Conservation (phyloP, 192 early-diverging fungal genomes). For the Coemansia erecta region DNA sequence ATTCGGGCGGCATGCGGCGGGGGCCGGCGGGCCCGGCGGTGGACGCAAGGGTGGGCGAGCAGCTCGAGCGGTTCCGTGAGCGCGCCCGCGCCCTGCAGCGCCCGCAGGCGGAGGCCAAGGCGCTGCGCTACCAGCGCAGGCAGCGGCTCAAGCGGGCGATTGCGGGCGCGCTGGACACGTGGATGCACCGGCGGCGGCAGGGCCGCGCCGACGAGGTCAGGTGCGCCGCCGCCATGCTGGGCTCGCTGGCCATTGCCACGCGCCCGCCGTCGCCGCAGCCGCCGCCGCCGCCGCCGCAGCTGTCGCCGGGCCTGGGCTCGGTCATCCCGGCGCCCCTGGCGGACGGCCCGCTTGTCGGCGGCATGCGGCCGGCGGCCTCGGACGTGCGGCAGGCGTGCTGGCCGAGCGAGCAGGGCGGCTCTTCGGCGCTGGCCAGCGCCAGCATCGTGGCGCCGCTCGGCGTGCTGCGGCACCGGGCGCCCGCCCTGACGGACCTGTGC, state of each 20-base stretch:
- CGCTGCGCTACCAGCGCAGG: conserved; percentile 33
- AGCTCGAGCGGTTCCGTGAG: conserved; percentile 14
- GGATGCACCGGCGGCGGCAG: conserved; percentile 16
- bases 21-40: too few relatives aligned
- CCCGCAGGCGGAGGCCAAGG: conserved; percentile 19
- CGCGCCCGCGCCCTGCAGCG: conserved; percentile 22
- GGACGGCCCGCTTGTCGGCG: background rate
- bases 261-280: conserved; percentile 5
- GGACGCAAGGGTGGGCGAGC: too few relatives aligned
- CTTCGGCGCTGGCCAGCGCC: too few relatives aligned
- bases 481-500: conserved; percentile 14
- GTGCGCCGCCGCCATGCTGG: too few relatives aligned
- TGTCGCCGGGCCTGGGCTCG: background rate
- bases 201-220: background rate
- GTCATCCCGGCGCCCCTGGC: background rate
- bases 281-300: too few relatives aligned
- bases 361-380: conserved; percentile 1
- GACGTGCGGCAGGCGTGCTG: background rate
- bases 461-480: background rate
- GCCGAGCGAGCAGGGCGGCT: too few relatives aligned
- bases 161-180: conserved; percentile 17
- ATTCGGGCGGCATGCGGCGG: too few relatives aligned
- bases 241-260: background rate
- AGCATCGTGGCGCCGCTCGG: background rate
- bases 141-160: conserved; percentile 35